Percentiles rank a stretch among this genome's conserved stretches.
phyloP scores from a whole-genome alignment of 306 rosid genomes.

The Myrica gale region DNA sequence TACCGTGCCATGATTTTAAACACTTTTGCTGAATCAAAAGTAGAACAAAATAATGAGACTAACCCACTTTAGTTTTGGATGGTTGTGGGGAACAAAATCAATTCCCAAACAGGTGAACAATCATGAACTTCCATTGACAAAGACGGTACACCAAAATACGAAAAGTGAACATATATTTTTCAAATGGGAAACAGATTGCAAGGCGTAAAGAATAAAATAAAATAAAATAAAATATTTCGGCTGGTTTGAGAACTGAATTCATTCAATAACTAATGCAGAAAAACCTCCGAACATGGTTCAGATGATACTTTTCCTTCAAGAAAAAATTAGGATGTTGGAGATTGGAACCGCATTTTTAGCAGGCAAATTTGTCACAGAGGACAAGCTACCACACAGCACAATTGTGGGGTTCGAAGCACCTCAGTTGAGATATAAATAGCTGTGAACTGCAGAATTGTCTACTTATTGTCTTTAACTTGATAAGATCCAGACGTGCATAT shows the following conservation, averaged over 20 bases:
- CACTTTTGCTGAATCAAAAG: conserved; percentile 75
- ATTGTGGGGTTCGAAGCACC: too few species aligned
- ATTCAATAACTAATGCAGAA: neutral
- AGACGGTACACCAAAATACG: conserved; percentile 57
- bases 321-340: too few species aligned
- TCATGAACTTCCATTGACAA: conserved; percentile 67
- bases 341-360: too few species aligned
- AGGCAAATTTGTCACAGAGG: too few species aligned
- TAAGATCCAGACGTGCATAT: conserved; percentile 25
- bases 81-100: conserved; percentile 90
- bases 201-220: conserved; percentile 9
- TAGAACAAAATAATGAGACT: conserved; percentile 62
- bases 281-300: neutral
- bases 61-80: conserved; percentile 55
- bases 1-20: conserved; percentile 68
- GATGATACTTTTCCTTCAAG: too few species aligned
- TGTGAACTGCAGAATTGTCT: conserved; percentile 27
- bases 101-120: conserved; percentile 63
- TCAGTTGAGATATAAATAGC: neutral
- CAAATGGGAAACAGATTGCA: neutral
- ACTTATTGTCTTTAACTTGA: conserved; percentile 31
- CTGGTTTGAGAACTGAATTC: neutral
- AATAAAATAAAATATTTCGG: conserved; percentile 13
- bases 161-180: conserved; percentile 33
- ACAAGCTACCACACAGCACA: too few species aligned